phyloP scores from a whole-genome alignment of 495 filamentous ascomycete genomes.

The Aspergillus bertholletiae region DNA sequence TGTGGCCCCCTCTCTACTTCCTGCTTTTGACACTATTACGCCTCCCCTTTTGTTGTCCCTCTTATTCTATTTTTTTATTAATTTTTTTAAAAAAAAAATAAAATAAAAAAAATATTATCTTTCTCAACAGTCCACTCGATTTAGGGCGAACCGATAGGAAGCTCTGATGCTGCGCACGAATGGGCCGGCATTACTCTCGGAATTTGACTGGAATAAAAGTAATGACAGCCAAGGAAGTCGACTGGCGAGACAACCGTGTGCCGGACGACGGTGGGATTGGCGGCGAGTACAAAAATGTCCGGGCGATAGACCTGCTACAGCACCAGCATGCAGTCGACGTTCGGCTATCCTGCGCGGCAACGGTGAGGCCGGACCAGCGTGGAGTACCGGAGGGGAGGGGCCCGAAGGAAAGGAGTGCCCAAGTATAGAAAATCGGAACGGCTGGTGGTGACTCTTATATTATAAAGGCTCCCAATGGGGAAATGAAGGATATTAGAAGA shows the following conservation, averaged over 20 bases:
- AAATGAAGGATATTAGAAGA: constrained; percentile 19
- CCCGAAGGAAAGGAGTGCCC: constrained; percentile 11
- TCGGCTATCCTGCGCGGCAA: constrained; percentile 3
- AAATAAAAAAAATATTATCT: no score
- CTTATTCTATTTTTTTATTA: constrained; percentile 7
- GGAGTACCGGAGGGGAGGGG: background rate
- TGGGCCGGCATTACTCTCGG: constrained; percentile 37
- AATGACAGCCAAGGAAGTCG: constrained; percentile 14
- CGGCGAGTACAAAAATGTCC: constrained; percentile 6
- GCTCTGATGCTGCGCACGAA: constrained; percentile 28
- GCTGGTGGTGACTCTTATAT: constrained; percentile 11
- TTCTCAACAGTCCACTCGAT: constrained; percentile 18
- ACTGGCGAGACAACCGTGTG: constrained; percentile 24
- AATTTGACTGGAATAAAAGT: constrained; percentile 13
- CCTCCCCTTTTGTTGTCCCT: background rate
- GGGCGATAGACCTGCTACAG: constrained; percentile 34
- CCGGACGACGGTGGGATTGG: constrained; percentile 28
- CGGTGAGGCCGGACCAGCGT: constrained; percentile 3
- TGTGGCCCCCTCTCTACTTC: constrained; percentile 1
- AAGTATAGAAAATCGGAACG: constrained; percentile 12
- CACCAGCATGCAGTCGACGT: constrained; percentile 28
- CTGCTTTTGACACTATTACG: background rate
- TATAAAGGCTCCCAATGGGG: constrained; percentile 3
- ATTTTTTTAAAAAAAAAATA: no score
- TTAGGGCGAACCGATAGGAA: constrained; percentile 29